Evolutionary conservation across 768 basidiomycete species (phyloP).

Genomic region (Trametopsis cervina): DNA sequence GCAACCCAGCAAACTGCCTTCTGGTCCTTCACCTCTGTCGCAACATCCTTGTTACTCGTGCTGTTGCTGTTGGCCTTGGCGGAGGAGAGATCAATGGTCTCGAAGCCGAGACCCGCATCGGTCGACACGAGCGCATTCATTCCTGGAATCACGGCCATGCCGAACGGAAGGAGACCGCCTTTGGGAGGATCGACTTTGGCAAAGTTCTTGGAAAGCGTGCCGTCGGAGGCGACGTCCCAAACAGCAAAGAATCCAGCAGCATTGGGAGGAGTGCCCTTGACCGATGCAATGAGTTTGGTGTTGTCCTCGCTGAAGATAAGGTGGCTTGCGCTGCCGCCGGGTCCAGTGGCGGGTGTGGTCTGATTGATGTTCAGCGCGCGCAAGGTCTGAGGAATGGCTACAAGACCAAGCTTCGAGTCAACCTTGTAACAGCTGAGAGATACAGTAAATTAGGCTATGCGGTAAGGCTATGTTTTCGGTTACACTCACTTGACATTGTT

Average conservation of each 20-base stretch:
- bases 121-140: constrained; percentile 24
- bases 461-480: neutral
- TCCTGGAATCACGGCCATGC: constrained; percentile 30
- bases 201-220: constrained; percentile 38
- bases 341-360: constrained; percentile 44
- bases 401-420: constrained; percentile 34
- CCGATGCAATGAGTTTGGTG: constrained; percentile 37
- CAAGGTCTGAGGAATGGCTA: constrained; percentile 32
- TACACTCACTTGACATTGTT: constrained; percentile 30
- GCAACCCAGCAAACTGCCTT: constrained; percentile 25
- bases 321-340: constrained; percentile 37
- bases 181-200: constrained; percentile 27
- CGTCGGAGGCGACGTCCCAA: constrained; percentile 39
- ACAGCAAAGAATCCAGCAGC: constrained; percentile 42
- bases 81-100: constrained; percentile 22
- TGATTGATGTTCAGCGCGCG: constrained; percentile 41
- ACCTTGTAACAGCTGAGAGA: constrained; percentile 35
- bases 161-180: constrained; percentile 43
- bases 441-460: neutral
- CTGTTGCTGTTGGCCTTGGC: constrained; percentile 24
- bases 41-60: constrained; percentile 12
- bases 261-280: constrained; percentile 41
- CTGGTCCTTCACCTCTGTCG: constrained; percentile 22
- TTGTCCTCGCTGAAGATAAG: constrained; percentile 41
- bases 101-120: constrained; percentile 24